Percentiles rank a stretch among this genome's conserved stretches.
Conservation (phyloP, 2,329 filamentous ascomycete species). For the Epichloe festucae region DNA sequence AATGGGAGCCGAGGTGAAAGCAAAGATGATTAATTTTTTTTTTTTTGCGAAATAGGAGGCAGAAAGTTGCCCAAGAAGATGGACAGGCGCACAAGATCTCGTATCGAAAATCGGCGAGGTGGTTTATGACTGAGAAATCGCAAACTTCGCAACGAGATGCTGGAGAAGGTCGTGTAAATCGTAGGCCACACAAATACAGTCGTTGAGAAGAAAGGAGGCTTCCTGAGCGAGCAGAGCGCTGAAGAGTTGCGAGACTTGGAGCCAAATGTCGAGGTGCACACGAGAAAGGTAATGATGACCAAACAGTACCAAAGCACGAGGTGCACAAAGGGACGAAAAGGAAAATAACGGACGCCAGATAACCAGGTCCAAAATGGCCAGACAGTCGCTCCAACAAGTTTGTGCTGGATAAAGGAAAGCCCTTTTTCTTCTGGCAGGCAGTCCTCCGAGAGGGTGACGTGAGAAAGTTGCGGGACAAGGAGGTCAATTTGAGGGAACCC, state of each 20-base stretch:
- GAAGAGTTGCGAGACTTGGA: constrained; percentile 2
- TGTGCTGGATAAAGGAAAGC: constrained; percentile 4
- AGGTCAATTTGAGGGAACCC: constrained; percentile 7
- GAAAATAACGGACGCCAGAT: constrained; percentile 4
- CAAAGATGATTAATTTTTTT: constrained; percentile 1
- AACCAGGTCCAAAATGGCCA: constrained; percentile 4
- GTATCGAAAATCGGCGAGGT: not conserved
- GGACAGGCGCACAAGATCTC: not conserved
- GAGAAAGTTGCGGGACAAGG: constrained; percentile 7
- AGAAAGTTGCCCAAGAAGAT: not conserved
- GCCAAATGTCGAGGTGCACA: constrained; percentile 1
- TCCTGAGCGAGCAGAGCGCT: not conserved
- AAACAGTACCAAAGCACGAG: constrained; percentile 2
- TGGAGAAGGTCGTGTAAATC: constrained; percentile 1
- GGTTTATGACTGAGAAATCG: not conserved
- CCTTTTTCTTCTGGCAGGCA: constrained; percentile 4
- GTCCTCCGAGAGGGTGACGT: constrained; percentile 5
- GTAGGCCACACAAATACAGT: not conserved
- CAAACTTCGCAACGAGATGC: not conserved
- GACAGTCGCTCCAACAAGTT: constrained; percentile 3
- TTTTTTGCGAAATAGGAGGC: not conserved
- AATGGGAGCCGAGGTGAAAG: not conserved
- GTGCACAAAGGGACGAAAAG: constrained; percentile 2
- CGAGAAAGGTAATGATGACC: constrained; percentile 2
- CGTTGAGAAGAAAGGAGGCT: constrained; percentile 1